Conservation (phyloP, 1,284 basidiomycete species). For the Athelia psychrophila region DNA sequence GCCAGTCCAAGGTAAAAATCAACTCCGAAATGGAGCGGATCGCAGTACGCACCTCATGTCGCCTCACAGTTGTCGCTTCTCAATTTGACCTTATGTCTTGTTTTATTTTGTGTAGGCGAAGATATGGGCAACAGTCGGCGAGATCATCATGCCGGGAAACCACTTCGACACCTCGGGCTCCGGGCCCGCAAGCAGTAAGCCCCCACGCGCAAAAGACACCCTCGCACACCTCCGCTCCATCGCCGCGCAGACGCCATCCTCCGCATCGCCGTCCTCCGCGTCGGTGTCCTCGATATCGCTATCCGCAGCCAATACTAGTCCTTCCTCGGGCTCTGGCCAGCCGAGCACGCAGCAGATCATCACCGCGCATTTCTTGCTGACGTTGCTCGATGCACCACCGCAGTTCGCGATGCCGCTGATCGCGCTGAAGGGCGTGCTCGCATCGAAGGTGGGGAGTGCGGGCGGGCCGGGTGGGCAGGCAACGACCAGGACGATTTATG, state of each 20-base stretch:
- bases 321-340: constrained; percentile 10
- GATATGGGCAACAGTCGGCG: constrained; percentile 65
- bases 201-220: constrained; percentile 58
- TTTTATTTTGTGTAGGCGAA: constrained; percentile 42
- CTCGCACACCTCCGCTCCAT: constrained; percentile 53
- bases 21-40: constrained; percentile 60
- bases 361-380: constrained; percentile 61
- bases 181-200: constrained; percentile 27
- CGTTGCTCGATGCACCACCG: constrained; percentile 49
- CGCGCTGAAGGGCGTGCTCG: constrained; percentile 58
- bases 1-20: constrained; percentile 34
- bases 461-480: constrained; percentile 35
- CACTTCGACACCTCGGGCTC: constrained; percentile 32
- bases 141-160: constrained; percentile 58
- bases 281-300: constrained; percentile 42
- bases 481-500: constrained; percentile 56
- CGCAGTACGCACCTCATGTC: constrained; percentile 37
- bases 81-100: background rate
- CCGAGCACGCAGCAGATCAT: constrained; percentile 65
- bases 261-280: constrained; percentile 47
- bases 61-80: background rate
- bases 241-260: constrained; percentile 36
- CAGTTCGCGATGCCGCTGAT: constrained; percentile 57
- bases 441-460: constrained; percentile 30
- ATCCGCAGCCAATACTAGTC: constrained; percentile 18